Evolutionary conservation across 2,329 filamentous ascomycete species (phyloP).

Genomic region (Hypoxylon sp.): DNA sequence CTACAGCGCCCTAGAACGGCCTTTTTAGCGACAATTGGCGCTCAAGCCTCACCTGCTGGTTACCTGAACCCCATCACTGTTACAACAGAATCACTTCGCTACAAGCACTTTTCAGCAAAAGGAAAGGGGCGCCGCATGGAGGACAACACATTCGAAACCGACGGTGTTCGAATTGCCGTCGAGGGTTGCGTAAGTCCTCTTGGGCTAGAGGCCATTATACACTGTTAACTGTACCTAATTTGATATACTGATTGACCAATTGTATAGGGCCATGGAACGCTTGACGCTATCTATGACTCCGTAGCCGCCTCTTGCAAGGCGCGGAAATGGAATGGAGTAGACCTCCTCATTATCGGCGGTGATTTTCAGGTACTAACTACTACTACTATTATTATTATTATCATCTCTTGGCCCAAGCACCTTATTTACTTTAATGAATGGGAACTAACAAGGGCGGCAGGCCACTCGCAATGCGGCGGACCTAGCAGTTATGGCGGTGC

Average conservation of each 20-base stretch:
- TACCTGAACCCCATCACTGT: not conserved
- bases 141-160: conserved; percentile 8
- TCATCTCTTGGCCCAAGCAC: not conserved
- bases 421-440: conserved; percentile 1
- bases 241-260: conserved; percentile 43
- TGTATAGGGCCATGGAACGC: conserved; percentile 85
- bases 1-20: conserved; percentile 13
- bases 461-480: conserved; percentile 91
- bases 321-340: conserved; percentile 84
- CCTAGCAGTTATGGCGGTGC: conserved; percentile 89
- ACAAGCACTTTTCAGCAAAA: no score
- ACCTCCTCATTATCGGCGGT: conserved; percentile 93
- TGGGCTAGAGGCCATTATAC: not conserved
- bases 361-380: conserved; percentile 82
- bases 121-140: conserved; percentile 5
- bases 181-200: conserved; percentile 82
- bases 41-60: conserved; percentile 10
- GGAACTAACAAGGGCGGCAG: conserved; percentile 50
- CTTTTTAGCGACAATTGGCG: conserved; percentile 23
- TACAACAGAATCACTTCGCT: conserved; percentile 5
- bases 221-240: conserved; percentile 15
- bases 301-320: conserved; percentile 77
- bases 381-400: conserved; percentile 23
- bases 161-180: conserved; percentile 80
- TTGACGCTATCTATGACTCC: conserved; percentile 91